Evolutionary conservation across 129 eudicot species (phyloP).

Genomic region (Centaurea solstitialis): DNA sequence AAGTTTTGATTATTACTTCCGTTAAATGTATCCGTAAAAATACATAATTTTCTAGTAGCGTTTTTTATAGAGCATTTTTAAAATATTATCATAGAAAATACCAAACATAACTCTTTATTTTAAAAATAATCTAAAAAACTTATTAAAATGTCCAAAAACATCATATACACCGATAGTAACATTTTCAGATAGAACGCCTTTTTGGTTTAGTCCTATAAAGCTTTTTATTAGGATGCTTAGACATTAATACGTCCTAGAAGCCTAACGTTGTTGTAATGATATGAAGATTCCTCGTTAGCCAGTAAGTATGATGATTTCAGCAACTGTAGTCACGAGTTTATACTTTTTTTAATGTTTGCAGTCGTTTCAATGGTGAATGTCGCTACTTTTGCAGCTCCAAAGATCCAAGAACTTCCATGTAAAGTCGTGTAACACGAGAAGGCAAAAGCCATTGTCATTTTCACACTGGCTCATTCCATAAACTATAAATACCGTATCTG

Average conservation of each 20-base stretch:
- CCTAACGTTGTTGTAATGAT: background rate
- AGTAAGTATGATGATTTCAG: background rate
- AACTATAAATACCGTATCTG: background rate
- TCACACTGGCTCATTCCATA: background rate
- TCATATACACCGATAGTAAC: too few species aligned
- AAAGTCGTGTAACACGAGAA: background rate
- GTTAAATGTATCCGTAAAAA: too few species aligned
- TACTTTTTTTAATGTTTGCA: background rate
- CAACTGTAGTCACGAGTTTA: background rate
- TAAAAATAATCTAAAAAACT: too few species aligned
- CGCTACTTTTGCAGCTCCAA: background rate
- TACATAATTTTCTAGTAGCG: too few species aligned
- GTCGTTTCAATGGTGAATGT: background rate
- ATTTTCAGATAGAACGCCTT: too few species aligned
- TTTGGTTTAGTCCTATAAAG: background rate
- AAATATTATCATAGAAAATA: too few species aligned
- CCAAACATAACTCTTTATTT: too few species aligned
- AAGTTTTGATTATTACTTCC: too few species aligned
- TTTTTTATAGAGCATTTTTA: too few species aligned
- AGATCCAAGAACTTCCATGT: background rate
- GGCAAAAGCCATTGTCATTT: background rate
- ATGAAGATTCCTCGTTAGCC: background rate
- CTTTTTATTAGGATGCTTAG: background rate
- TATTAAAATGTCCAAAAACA: too few species aligned
- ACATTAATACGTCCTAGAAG: too few species aligned